These are phyloP conservation scores for Triglochin maritima DNA, from an alignment of 106 monocot genomes.

Conservation along the genomic window DNA sequence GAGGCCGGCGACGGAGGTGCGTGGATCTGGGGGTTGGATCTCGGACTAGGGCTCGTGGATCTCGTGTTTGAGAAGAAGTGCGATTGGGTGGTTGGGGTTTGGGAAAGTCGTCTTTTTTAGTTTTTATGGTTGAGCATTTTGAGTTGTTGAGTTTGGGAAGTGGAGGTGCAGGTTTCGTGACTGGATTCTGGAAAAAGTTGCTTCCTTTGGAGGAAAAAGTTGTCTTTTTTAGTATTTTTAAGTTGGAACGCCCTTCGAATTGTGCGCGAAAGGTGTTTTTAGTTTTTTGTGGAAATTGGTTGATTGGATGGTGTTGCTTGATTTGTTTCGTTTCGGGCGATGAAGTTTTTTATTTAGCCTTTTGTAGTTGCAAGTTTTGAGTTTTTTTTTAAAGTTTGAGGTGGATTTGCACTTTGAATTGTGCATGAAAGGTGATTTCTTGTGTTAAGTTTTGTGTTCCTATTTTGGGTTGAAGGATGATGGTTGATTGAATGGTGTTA, in stretches of 20 bases:
- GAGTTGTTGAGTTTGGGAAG: too few species aligned
- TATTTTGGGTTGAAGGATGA: background rate
- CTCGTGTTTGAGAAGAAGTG: background rate
- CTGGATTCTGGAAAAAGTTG: too few species aligned
- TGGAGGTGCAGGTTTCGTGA: too few species aligned
- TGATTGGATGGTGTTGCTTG: background rate
- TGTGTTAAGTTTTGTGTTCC: too few species aligned
- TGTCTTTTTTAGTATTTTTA: too few species aligned
- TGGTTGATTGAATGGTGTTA: background rate
- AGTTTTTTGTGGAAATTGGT: too few species aligned
- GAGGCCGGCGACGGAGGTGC: conserved; percentile 72
- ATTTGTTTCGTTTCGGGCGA: background rate
- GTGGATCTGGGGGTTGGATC: conserved; percentile 16
- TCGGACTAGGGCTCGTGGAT: background rate
- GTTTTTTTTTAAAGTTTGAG: background rate
- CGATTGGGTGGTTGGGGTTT: background rate
- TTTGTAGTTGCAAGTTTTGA: background rate
- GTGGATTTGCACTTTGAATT: background rate
- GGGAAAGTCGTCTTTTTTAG: background rate
- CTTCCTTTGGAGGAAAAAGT: too few species aligned
- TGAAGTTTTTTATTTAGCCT: too few species aligned
- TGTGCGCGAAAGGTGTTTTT: too few species aligned
- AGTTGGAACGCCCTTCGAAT: too few species aligned
- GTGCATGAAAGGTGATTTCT: background rate
- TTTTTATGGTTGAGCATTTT: background rate